Conservation (phyloP, 352 stramenopile genomes). For the Globisporangium cystogenes region DNA sequence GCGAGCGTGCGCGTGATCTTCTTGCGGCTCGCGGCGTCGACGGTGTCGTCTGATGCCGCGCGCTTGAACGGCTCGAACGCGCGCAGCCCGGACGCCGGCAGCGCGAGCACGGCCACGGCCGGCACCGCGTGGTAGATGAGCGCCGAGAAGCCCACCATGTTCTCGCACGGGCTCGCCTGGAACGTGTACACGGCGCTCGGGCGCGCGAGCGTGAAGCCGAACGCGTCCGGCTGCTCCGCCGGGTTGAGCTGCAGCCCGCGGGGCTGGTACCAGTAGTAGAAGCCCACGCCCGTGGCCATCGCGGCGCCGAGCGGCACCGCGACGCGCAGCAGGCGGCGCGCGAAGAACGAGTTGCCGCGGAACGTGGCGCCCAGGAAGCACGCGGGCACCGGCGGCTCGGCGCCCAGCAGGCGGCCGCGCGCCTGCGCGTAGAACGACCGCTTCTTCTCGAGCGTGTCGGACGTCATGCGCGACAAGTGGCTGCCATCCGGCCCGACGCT, state of each 20-base stretch:
- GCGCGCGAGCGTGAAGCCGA: conserved; percentile 48
- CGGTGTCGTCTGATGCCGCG: conserved; percentile 23
- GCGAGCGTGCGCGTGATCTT: conserved; percentile 74
- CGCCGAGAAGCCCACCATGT: conserved; percentile 72
- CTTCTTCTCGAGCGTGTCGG: conserved; percentile 34
- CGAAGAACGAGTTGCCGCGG: conserved; percentile 79
- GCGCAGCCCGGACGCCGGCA: conserved; percentile 50
- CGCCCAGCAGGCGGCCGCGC: conserved; percentile 26
- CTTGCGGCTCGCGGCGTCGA: conserved; percentile 38
- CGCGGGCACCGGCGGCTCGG: conserved; percentile 44
- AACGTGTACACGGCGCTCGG: conserved; percentile 59
- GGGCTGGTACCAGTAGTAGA: conserved; percentile 75
- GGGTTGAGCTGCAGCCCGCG: conserved; percentile 37
- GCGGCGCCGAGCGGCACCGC: conserved; percentile 31
- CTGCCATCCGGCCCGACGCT: conserved; percentile 2
- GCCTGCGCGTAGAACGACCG: conserved; percentile 41
- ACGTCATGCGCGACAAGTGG: conserved; percentile 8
- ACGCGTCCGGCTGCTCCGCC: conserved; percentile 9
- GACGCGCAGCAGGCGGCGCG: conserved; percentile 42
- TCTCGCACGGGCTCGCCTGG: conserved; percentile 60
- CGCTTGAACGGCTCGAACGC: conserved; percentile 75
- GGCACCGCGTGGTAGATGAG: conserved; percentile 67
- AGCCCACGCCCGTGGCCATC: conserved; percentile 35
- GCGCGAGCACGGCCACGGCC: conserved; percentile 45
- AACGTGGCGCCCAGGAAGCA: conserved; percentile 55